Conservation (phyloP, 176 grass and related monocot species). For the Aechmea fasciata region DNA sequence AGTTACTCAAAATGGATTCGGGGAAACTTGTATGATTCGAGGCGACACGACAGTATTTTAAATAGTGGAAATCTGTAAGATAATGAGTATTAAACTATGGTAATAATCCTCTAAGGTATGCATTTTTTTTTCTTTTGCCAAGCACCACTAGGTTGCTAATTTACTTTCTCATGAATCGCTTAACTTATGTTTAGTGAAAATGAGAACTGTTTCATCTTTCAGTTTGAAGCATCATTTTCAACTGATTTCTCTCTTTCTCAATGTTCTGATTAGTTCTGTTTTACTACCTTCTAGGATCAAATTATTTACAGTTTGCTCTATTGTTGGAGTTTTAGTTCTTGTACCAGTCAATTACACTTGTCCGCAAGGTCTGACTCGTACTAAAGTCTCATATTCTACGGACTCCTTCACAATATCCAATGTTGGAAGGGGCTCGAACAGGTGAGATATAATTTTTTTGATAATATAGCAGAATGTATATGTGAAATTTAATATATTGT, state of each 20-base stretch:
- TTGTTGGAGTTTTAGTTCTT: conserved; percentile 56
- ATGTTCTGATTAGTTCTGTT: background rate
- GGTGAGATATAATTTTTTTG: conserved; percentile 22
- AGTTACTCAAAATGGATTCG: too few species aligned
- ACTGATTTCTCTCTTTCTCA: background rate
- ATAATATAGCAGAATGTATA: background rate
- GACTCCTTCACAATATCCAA: conserved; percentile 75
- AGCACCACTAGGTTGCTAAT: too few species aligned
- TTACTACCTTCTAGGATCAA: conserved; percentile 40
- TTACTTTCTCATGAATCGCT: too few species aligned
- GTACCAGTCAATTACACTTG: conserved; percentile 61
- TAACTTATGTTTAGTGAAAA: too few species aligned
- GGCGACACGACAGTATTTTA: too few species aligned
- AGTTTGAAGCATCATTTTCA: background rate
- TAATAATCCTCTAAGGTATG: too few species aligned
- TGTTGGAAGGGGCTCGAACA: conserved; percentile 45
- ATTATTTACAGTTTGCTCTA: conserved; percentile 65
- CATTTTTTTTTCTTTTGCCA: too few species aligned
- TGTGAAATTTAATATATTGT: background rate
- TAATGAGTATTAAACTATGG: too few species aligned
- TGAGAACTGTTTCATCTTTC: background rate
- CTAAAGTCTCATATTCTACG: conserved; percentile 47
- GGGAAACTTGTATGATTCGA: too few species aligned
- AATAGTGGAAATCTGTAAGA: too few species aligned
- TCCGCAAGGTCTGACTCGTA: conserved; percentile 10